These are phyloP conservation scores for Camelina sativa DNA, from an alignment of 345 rosid species.

Conservation along the genomic window DNA sequence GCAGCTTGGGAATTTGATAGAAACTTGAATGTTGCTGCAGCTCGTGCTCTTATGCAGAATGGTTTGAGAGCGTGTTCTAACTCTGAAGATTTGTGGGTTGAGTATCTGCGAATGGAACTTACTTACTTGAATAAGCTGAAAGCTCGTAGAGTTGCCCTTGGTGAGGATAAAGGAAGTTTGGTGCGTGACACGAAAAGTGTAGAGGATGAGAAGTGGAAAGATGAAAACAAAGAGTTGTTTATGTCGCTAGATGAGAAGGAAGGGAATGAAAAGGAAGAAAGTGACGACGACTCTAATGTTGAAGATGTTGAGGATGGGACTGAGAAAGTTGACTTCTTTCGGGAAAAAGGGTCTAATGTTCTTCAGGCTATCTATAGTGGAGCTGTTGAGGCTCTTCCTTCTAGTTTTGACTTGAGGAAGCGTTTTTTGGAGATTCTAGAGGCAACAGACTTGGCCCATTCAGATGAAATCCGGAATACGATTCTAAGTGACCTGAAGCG, in stretches of 20 bases:
- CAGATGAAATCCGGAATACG: conserved; percentile 61
- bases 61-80: conserved; percentile 80
- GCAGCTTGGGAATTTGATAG: conserved; percentile 97
- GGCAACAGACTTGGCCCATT: conserved; percentile 64
- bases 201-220: conserved; percentile 65
- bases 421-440: conserved; percentile 79
- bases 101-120: conserved; percentile 92
- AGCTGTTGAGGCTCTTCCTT: conserved; percentile 72
- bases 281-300: conserved; percentile 41
- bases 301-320: conserved; percentile 53
- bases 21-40: conserved; percentile 75
- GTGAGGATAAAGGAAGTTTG: conserved; percentile 72
- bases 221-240: conserved; percentile 68
- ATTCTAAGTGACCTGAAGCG: conserved; percentile 77
- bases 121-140: conserved; percentile 84
- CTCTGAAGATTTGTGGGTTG: conserved; percentile 91
- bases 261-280: conserved; percentile 56
- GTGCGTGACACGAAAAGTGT: conserved; percentile 46
- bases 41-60: conserved; percentile 90
- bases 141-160: conserved; percentile 80
- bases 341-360: conserved; percentile 65
- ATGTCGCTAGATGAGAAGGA: conserved; percentile 62
- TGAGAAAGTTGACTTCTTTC: conserved; percentile 58
- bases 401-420: conserved; percentile 72
- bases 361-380: conserved; percentile 69